A percentile compares a stretch with the other conserved stretches of the same genome.
These are phyloP conservation scores for Ichthyophthirius multifiliis DNA, from an alignment of 169 alveolate species.

Conservation along the genomic window DNA sequence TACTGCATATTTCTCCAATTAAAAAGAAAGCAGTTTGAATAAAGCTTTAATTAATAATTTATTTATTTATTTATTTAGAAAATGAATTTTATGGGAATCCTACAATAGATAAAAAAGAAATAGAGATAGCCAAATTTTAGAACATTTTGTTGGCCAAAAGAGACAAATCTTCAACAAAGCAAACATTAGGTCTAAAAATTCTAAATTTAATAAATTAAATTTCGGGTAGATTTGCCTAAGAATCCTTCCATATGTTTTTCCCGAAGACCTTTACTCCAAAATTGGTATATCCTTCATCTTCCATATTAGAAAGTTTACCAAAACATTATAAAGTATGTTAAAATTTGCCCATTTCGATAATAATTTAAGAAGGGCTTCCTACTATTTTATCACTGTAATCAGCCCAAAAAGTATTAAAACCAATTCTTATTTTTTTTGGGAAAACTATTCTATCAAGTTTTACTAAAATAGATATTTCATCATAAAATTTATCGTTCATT, in stretches of 20 bases:
- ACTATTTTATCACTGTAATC: neutral
- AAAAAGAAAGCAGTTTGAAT: neutral
- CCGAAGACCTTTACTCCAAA: neutral
- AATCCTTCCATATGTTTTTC: neutral
- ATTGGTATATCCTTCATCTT: neutral
- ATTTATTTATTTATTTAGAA: neutral
- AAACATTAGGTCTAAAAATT: neutral
- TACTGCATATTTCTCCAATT: neutral
- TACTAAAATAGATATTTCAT: neutral
- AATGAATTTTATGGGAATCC: neutral
- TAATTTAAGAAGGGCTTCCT: neutral
- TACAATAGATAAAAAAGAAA: neutral
- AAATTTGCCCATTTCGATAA: neutral
- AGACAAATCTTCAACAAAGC: neutral
- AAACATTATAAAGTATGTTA: neutral
- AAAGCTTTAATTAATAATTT: no score
- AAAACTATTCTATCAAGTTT: neutral
- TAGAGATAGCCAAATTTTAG: neutral
- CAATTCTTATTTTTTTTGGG: neutral
- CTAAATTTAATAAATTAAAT: neutral
- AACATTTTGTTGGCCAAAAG: neutral
- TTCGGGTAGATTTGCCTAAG: neutral
- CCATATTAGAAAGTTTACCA: neutral
- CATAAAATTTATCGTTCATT: neutral
- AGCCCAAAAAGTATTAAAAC: neutral